phyloP scores from a whole-genome alignment of 2,329 filamentous ascomycete species.

The Epichloe aotearoae region DNA sequence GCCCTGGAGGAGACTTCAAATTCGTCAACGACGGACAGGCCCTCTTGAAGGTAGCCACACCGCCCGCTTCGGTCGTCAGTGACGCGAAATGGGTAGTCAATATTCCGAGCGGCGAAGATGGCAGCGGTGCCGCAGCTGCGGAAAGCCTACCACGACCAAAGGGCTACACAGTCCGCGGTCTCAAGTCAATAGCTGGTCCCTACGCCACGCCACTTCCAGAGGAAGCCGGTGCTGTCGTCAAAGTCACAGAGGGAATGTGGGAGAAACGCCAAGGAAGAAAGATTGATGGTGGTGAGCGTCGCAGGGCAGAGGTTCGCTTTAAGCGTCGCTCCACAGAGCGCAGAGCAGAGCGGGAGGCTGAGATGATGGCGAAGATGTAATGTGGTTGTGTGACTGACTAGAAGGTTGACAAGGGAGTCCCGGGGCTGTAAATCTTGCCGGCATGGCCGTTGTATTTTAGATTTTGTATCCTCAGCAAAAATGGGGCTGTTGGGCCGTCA shows the following conservation, averaged over 20 bases:
- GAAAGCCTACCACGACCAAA: conserved; percentile 17
- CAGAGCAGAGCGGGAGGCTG: conserved; percentile 47
- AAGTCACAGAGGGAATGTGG: conserved; percentile 80
- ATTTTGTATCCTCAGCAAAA: not conserved
- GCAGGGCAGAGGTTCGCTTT: conserved; percentile 71
- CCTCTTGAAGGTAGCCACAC: conserved; percentile 34
- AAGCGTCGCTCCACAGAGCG: conserved; percentile 73
- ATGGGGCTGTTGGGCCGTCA: too few species aligned
- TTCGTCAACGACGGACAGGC: conserved; percentile 49
- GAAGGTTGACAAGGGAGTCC: not conserved
- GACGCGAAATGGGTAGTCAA: conserved; percentile 41
- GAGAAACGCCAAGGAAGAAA: conserved; percentile 77
- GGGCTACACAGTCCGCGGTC: conserved; percentile 52
- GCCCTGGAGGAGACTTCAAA: conserved; percentile 69
- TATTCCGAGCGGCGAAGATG: conserved; percentile 33
- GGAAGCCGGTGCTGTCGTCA: conserved; percentile 50
- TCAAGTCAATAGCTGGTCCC: conserved; percentile 60
- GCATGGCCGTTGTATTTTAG: not conserved
- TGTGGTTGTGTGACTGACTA: not conserved
- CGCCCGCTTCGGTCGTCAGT: conserved; percentile 22
- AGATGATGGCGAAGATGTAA: conserved; percentile 22
- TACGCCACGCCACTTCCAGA: conserved; percentile 57
- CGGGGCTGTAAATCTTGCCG: not conserved
- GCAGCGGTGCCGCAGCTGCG: conserved; percentile 12
- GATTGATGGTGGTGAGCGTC: conserved; percentile 91